Base-by-base conservation (phyloP, 495 filamentous ascomycete genomes). In the Lasiosphaeriaceae sp. region DNA sequence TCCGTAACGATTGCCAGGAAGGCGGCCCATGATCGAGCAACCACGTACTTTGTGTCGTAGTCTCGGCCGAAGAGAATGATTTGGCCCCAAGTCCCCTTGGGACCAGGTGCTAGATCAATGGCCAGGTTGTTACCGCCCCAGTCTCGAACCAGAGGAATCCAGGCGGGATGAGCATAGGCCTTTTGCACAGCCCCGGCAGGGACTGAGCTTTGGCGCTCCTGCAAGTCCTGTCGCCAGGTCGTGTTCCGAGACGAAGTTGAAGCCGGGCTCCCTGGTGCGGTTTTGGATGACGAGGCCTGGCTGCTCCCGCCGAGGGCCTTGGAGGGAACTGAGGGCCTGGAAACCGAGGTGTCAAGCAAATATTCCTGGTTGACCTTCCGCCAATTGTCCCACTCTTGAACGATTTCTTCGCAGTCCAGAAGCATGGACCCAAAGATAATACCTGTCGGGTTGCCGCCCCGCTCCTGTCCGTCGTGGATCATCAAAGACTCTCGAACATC, bases 61-160 rank as follows among this genome's bases (percentile, higher is more conserved):
- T 99, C 94, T 22, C 94, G 89, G 39, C 94, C 94, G 59, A 96
- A 96, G 44, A 99, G 82, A 62, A 99, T 96, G 48, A 99, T 82
- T 66, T 99, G 94, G 47, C 94, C 94, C 92, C 94, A 99, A 71
- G 83, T 85, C 20, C 94, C 94, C 16, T 83, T 82, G 2, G 94
- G 90, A 2, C 94, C 95, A 35, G 94, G 94, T 20, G 95, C 91
- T 47, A 99, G 81, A 71, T 99, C 94, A 31, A 96, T 84, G 14
- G 92, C 92, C 64, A 99, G 78, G 75, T 93, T 90, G 80, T 99
- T 99, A 63, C 94, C 94, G 64, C 94, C 94, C 94, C 94, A 99
- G 70, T 99, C 94, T 53, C 94, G 88, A 21, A 90, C 92, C 29
- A 99, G 79, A 29, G 94, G 94, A 60, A 99, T 96, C 94, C 94